Conservation (phyloP, 352 stramenopile species). For the Pythium dissotocum region DNA sequence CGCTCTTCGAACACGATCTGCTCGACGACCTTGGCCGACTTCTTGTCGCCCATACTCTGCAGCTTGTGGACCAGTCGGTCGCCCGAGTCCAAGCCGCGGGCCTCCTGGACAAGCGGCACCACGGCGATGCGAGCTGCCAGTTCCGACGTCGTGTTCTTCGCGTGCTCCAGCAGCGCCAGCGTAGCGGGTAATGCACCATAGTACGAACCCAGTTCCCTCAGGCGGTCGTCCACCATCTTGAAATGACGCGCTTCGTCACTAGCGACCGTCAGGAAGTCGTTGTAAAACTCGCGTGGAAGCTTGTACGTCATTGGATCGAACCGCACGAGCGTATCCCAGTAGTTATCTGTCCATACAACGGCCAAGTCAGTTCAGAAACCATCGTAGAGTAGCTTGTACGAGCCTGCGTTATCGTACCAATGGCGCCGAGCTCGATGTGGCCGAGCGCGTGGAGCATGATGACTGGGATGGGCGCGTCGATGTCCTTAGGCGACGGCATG, state of each 20-base stretch:
- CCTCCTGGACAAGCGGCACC: slow-evolving; percentile 82
- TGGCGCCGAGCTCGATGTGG: slow-evolving; percentile 84
- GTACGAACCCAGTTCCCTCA: slow-evolving; percentile 57
- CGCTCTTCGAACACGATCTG: slow-evolving; percentile 84
- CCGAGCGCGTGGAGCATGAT: slow-evolving; percentile 82
- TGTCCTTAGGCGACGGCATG: slow-evolving; percentile 70
- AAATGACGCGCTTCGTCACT: slow-evolving; percentile 84
- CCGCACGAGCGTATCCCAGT: slow-evolving; percentile 85
- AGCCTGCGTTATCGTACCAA: slow-evolving; percentile 30
- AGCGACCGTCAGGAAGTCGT: slow-evolving; percentile 72
- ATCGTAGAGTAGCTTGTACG: not conserved
- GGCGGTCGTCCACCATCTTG: slow-evolving; percentile 62
- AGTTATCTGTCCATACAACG: slow-evolving; percentile 55
- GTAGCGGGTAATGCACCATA: slow-evolving; percentile 76
- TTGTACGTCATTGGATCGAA: slow-evolving; percentile 59
- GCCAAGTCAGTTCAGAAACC: not conserved
- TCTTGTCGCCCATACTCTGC: slow-evolving; percentile 62
- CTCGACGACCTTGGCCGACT: slow-evolving; percentile 63
- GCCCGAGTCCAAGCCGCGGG: slow-evolving; percentile 73
- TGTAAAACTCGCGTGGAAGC: slow-evolving; percentile 63
- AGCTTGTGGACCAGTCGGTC: slow-evolving; percentile 74
- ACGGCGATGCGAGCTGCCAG: slow-evolving; percentile 76
- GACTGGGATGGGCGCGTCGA: slow-evolving; percentile 62
- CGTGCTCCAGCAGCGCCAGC: slow-evolving; percentile 66
- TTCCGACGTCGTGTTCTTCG: slow-evolving; percentile 63